Evolutionary conservation across 768 basidiomycete genomes (phyloP), one percentile per base, ranked within the genome.

Genomic region (Nidula microcarpa): DNA sequence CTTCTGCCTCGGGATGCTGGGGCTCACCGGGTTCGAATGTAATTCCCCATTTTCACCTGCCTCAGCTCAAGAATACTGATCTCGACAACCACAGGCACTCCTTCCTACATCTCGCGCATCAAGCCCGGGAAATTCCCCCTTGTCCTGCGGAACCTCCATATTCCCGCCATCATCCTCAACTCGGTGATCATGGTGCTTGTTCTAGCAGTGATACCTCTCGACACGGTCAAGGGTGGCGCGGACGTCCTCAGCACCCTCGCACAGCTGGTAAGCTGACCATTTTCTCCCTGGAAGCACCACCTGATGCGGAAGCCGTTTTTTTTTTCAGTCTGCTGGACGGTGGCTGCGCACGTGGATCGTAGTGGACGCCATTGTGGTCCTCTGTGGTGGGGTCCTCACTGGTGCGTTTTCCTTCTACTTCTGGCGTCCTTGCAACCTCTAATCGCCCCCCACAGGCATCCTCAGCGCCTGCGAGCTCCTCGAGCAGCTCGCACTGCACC

Each of bases 11-110:
- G 81, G 85, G 0, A 84, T 89, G 73, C 70, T 91, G 1, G 87
- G 86, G 0, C 71, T 89, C 35, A 89, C 89, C 1, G 88, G 85
- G 6, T 83, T 84, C 60, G 84, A 85, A 75, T 86, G 85, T 85
- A 52, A 37, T 70, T 63, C 23, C 23, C 3, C 23, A 30, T 44
- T 14, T 10, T 49, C 6, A 17, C 13, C 57, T 36, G 35, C 39
- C 3, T 33, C 6, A 33, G 17, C 37, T 13, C 16, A 33, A 32
- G 34, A 7, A n/a, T 34, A 32, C n/a, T 14, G 13, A 46, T 46
- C 10, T 46, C 13, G 13, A 18, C 17, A 41, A 30, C 35, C 6
- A 51, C 49, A 75, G 86, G 85, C 52, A 76, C 79, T 0, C 86
- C 87, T 3, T 78, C 86, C 3, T 89, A 89, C 59, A 72, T 83